Base-by-base conservation (phyloP, 805 yeast genomes). In the Hanseniaspora guilliermondii region DNA sequence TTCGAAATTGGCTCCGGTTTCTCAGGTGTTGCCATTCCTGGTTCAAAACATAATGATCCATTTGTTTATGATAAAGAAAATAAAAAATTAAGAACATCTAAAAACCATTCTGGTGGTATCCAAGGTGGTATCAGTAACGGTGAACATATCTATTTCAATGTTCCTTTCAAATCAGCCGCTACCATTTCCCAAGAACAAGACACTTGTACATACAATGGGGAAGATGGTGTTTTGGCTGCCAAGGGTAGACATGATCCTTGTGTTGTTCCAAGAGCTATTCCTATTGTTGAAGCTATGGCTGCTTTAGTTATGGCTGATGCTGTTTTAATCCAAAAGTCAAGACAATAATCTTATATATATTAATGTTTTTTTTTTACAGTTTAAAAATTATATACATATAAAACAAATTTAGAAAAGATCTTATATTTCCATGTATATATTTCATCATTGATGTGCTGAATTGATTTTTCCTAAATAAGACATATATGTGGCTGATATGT, bases 51-150 rank as follows among this genome's bases (percentile, higher is more conserved):
- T 73, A 93, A 93, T 63, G 98, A 93, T 70, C 76, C 89, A 33
- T 93, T 93, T 66, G 73, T 71, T 64, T 75, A 68, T 59, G 87
- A 80, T 62, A 79, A 75, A 56, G 73, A 74, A 25, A 66, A 76
- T 12, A 79, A 82, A 27, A 76, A 75, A 64, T 75, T 93, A 65
- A 83, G 91, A 69, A 93, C 98, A 25, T 76, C 68, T 62, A 89
- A 97, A 19, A 93, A 93, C 73, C 82, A 83, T 70, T 85, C 95
- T 17, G 98, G 97, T 62, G 98, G 98, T 72, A 80, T 88, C 59
- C 98, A 93, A 75, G 98, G 98, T 65, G 98, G 98, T 65, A 93
- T 93, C 65, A 73, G 95, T 52, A 93, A 93, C 67, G 98, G 98
- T 62, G 98, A 93, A 70, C 77, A 85, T 70, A 85, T 93, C 64